phyloP scores from a whole-genome alignment of 305 asterid species.

The Solanum hybrid region DNA sequence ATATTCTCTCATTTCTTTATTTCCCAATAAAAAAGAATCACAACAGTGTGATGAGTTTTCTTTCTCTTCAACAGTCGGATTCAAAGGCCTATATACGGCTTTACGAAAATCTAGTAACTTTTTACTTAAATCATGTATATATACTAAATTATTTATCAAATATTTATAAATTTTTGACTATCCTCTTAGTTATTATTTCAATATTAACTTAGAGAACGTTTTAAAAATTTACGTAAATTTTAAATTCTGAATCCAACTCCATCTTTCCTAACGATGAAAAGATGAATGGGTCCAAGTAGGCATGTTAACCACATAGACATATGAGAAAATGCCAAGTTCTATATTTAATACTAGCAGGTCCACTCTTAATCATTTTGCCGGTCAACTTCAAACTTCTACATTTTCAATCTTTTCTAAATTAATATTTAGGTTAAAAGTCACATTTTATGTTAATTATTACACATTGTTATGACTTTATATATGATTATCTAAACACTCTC shows the following conservation, averaged over 20 bases:
- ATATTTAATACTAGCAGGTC: conserved; percentile 22
- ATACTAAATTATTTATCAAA: background rate
- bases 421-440: background rate
- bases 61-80: too few species aligned
- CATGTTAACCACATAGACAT: conserved; percentile 10
- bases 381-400: background rate
- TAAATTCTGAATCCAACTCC: background rate
- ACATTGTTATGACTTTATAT: background rate
- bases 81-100: too few species aligned
- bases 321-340: conserved; percentile 17
- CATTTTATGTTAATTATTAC: background rate
- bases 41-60: too few species aligned
- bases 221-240: background rate
- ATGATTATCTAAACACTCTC: background rate
- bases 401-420: background rate
- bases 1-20: too few species aligned
- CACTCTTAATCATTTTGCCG: background rate
- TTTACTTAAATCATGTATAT: background rate
- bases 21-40: too few species aligned
- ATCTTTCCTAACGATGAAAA: background rate
- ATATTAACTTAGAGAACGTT: background rate
- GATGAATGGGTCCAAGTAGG: background rate
- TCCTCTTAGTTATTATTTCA: background rate
- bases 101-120: background rate
- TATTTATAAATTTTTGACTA: background rate